These are phyloP conservation scores for Fusarium siculi DNA, from an alignment of 2,329 filamentous ascomycete genomes.

Conservation along the genomic window DNA sequence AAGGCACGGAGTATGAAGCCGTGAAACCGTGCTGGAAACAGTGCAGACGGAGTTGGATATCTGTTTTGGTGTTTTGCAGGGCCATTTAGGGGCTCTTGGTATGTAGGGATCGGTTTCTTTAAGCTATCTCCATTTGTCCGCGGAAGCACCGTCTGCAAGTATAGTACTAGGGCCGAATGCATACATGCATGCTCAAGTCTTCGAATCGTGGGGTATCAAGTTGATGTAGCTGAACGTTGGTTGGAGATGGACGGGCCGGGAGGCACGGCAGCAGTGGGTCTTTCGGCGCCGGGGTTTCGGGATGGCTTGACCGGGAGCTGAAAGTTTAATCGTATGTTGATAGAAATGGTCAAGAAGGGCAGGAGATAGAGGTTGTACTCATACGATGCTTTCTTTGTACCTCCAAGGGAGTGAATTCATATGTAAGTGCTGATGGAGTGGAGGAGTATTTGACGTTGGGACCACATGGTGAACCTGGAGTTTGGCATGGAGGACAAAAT, in stretches of 20 bases:
- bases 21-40: slow-evolving; percentile 10
- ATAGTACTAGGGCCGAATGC: background rate
- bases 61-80: slow-evolving; percentile 5
- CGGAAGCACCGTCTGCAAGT: background rate
- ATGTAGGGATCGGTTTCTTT: slow-evolving; percentile 24
- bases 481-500: background rate
- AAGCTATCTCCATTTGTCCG: slow-evolving; percentile 1
- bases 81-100: slow-evolving; percentile 4
- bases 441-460: background rate
- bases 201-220: background rate
- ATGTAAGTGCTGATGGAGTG: background rate
- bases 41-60: background rate
- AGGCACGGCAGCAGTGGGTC: slow-evolving; percentile 3
- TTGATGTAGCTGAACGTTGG: background rate
- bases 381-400: background rate
- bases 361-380: background rate
- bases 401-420: background rate
- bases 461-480: background rate
- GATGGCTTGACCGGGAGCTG: background rate
- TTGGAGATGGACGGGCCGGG: background rate
- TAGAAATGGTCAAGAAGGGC: background rate
- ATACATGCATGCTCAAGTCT: background rate
- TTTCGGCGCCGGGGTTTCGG: slow-evolving; percentile 1
- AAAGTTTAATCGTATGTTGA: background rate
- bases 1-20: slow-evolving; percentile 8